Percentiles rank a stretch among this genome's conserved stretches.
These are phyloP conservation scores for Pseudonitzschia multistriata DNA, from an alignment of 108 stramenopile species.

Conservation along the genomic window DNA sequence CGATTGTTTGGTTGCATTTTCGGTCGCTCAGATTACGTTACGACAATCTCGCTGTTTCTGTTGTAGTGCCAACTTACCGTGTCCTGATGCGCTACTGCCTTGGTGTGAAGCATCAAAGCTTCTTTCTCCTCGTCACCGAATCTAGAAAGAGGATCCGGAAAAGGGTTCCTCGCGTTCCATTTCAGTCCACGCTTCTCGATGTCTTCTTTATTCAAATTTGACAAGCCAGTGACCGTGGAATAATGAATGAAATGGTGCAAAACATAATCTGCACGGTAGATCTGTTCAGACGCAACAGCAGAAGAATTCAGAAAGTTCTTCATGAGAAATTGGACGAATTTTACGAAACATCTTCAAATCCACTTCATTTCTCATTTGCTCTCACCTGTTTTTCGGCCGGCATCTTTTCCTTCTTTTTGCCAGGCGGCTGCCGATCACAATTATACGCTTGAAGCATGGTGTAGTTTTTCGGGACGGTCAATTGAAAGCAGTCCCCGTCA, in stretches of 20 bases:
- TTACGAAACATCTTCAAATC: background rate
- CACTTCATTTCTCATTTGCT: background rate
- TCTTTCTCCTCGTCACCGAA: conserved; percentile 71
- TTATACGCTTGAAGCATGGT: conserved; percentile 88
- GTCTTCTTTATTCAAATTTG: conserved; percentile 55
- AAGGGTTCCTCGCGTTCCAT: conserved; percentile 34
- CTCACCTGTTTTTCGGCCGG: conserved; percentile 70
- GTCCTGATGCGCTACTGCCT: conserved; percentile 74
- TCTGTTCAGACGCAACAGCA: background rate
- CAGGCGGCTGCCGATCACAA: conserved; percentile 79
- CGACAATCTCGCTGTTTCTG: too few relatives aligned
- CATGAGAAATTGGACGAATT: background rate
- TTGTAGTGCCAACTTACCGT: conserved; percentile 39
- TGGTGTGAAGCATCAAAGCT: conserved; percentile 85
- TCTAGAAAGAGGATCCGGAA: conserved; percentile 53
- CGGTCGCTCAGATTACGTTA: too few relatives aligned
- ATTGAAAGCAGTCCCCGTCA: conserved; percentile 42
- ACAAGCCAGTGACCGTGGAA: conserved; percentile 69
- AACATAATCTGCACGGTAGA: conserved; percentile 70
- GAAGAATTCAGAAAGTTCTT: background rate
- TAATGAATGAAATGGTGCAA: conserved; percentile 86
- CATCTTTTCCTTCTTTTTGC: conserved; percentile 57
- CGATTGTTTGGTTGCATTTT: background rate
- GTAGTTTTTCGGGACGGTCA: conserved; percentile 59
- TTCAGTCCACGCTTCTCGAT: conserved; percentile 34